Evolutionary conservation across 257 asterid species (phyloP).

Genomic region (Nicotiana obtusifolia): DNA sequence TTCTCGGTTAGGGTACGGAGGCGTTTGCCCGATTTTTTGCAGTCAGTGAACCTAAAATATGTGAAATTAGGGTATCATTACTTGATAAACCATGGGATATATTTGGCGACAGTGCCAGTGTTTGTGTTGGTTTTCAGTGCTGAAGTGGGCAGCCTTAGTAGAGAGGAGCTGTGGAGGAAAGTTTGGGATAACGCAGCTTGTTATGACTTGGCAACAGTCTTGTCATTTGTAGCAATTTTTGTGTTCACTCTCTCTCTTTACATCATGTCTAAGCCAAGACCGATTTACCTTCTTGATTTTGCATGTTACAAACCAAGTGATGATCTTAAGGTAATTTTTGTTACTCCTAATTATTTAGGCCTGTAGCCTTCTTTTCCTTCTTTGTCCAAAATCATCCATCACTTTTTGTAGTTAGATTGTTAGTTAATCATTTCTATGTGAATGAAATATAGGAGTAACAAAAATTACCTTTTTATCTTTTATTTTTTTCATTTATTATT

Average conservation of each 20-base stretch:
- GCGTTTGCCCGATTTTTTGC: constrained; percentile 76
- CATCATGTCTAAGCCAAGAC: constrained; percentile 62
- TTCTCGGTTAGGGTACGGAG: constrained; percentile 78
- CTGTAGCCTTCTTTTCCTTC: background rate
- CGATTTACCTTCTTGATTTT: constrained; percentile 71
- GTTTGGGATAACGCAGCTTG: constrained; percentile 62
- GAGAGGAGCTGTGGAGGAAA: constrained; percentile 73
- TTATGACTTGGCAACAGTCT: constrained; percentile 57
- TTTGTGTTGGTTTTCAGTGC: constrained; percentile 63
- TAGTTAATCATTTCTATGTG: background rate
- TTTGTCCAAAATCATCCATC: background rate
- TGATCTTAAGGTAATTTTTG: constrained; percentile 56
- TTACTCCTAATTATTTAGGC: background rate
- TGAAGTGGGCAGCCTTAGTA: constrained; percentile 70
- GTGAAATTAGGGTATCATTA: constrained; percentile 86
- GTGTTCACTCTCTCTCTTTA: constrained; percentile 59
- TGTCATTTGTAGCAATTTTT: constrained; percentile 45
- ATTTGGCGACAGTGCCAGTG: constrained; percentile 66
- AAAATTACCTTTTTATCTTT: too few relatives aligned
- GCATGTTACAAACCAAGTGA: constrained; percentile 83
- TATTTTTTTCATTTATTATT: too few relatives aligned
- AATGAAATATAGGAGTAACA: too few relatives aligned
- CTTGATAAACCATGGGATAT: constrained; percentile 66
- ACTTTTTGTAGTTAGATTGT: background rate
- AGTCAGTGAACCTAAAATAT: constrained; percentile 84